Evolutionary conservation across 1,284 basidiomycete genomes (phyloP), one percentile per base, ranked within the genome.

Genomic region (Ganoderma resinaceum): DNA sequence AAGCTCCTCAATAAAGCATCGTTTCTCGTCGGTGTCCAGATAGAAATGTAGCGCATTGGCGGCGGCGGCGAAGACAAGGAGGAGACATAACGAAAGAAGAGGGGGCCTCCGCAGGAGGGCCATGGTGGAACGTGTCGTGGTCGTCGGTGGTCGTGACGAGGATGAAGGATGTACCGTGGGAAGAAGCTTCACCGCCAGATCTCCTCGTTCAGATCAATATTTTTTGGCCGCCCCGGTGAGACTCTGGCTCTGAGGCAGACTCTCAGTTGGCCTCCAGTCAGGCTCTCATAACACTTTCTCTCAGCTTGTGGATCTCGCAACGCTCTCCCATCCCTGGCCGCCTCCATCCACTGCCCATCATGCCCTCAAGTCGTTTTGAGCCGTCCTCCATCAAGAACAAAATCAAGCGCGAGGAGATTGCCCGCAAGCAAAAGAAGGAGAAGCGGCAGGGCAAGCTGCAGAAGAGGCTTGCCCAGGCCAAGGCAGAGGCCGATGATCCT

Each of bases 1-100:
- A 49, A 99, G 85, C 81, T 99, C 98, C 80, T 99, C 98, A 72
- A 98, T 89, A 83, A 99, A 99, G 81, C 98, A 99, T 72, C 94
- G 87, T 78, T 91, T 91, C 81, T 97, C 94, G 76, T 93, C 91
- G n/a, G 94, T 91, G 78, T 97, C 95, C 68, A 97, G 88, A 77
- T 97, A 97, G 80, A 97, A 95, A 79, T 97, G 95, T 60, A 97
- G 89, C 16, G 91, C 92, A 78, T 88, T 84, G 31, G 83, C 79
- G n/a, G 79, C 78, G 14, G 81, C 75, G 62, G 78, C 77, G 68
- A 83, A 71, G 61, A 82, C 80, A 55, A 87, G 77, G 42, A 87
- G 78, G 59, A 84, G 72, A 72, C 78, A 80, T 70, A 84, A 73
- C 40, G 78, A 75, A 33, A 82, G 74, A 42, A 81, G 75, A 65